Conservation (phyloP, 768 basidiomycete genomes). For the Tylopilus subfusipes region DNA sequence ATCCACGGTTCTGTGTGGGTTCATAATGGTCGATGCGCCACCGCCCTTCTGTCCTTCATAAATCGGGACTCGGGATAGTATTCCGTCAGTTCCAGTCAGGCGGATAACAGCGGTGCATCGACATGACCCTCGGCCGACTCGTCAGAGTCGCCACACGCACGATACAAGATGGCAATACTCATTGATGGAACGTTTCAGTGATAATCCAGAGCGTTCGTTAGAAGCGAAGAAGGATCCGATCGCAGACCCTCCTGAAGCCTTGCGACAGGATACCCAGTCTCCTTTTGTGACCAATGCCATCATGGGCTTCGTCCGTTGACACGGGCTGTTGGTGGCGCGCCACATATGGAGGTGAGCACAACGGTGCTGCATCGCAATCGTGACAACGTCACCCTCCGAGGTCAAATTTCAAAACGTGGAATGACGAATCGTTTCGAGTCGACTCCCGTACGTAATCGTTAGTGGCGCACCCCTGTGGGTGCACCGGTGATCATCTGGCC, state of each 20-base stretch:
- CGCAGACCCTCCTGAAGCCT: neutral
- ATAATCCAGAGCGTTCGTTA: constrained; percentile 7
- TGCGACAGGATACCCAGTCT: neutral
- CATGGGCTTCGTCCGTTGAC: neutral
- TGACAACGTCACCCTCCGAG: constrained; percentile 7
- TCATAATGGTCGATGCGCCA: constrained; percentile 23
- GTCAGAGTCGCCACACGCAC: neutral
- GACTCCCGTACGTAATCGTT: constrained; percentile 16
- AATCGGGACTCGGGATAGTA: neutral
- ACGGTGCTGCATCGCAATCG: constrained; percentile 1
- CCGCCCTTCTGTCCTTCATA: constrained; percentile 10
- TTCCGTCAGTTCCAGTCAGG: neutral
- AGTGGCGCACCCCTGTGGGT: constrained; percentile 21
- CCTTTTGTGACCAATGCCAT: neutral
- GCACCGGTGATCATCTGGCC: neutral
- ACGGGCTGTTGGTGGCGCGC: constrained; percentile 11
- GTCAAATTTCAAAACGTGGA: neutral
- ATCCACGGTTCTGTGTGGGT: constrained; percentile 16
- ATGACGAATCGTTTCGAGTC: constrained; percentile 4
- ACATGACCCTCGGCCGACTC: neutral
- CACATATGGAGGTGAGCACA: constrained; percentile 3
- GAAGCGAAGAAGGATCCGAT: constrained; percentile 6
- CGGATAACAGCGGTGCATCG: neutral
- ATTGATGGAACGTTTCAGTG: neutral
- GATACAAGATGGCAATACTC: neutral